A percentile compares a stretch with the other conserved stretches of the same genome.
Evolutionary conservation across 805 yeast genomes (phyloP).

Genomic region (Pichia deserticola): DNA sequence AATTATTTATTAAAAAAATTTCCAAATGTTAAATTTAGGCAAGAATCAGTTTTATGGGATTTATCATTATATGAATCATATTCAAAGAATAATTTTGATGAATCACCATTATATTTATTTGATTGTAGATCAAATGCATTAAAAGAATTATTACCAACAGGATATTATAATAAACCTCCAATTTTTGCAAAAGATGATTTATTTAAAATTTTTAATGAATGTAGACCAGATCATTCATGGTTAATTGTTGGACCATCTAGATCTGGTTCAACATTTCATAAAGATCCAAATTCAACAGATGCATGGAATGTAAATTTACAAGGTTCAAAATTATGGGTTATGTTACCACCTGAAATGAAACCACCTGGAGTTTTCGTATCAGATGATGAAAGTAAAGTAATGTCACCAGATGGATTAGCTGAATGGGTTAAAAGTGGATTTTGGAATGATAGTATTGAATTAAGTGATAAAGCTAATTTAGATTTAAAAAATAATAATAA

Average conservation of each 20-base stretch:
- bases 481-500: constrained; percentile 13
- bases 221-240: constrained; percentile 93
- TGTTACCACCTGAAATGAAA: constrained; percentile 68
- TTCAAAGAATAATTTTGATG: constrained; percentile 57
- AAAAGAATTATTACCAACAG: constrained; percentile 32
- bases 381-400: constrained; percentile 76
- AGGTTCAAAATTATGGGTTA: constrained; percentile 80
- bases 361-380: constrained; percentile 87
- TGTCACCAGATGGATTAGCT: constrained; percentile 85
- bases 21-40: constrained; percentile 60
- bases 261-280: constrained; percentile 86
- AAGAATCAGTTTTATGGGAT: constrained; percentile 82
- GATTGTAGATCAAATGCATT: constrained; percentile 75
- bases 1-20: constrained; percentile 42
- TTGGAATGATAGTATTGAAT: constrained; percentile 55
- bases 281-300: constrained; percentile 84
- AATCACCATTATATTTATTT: constrained; percentile 77
- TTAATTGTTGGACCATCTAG: constrained; percentile 75
- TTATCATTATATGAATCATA: constrained; percentile 55
- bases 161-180: constrained; percentile 11
- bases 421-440: constrained; percentile 87
- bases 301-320: constrained; percentile 82
- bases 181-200: constrained; percentile 40
- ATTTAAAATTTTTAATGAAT: constrained; percentile 27
- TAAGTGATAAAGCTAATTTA: constrained; percentile 32